phyloP scores from a whole-genome alignment of 495 filamentous ascomycete genomes.

The Penicillium maclennaniae region DNA sequence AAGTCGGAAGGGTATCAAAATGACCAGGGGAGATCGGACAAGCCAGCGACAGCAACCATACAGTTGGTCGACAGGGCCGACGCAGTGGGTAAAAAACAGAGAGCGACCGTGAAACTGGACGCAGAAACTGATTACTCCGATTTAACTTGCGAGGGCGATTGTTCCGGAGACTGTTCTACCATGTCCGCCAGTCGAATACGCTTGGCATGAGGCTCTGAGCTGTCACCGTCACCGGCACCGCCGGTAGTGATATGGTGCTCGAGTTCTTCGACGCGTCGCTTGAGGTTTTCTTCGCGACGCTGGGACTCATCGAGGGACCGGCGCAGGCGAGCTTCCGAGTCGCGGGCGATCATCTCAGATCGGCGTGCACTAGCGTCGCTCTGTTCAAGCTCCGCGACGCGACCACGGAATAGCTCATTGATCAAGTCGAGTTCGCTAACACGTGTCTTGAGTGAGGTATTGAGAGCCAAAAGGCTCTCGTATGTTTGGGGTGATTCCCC shows the following conservation, averaged over 20 bases:
- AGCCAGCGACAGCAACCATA: slow-evolving; percentile 16
- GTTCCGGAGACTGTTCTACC: slow-evolving; percentile 39
- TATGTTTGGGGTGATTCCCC: slow-evolving; percentile 70
- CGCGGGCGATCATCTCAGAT: slow-evolving; percentile 53
- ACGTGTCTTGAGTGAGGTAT: slow-evolving; percentile 80
- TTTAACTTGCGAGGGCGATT: slow-evolving; percentile 32
- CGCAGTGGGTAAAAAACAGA: neutral
- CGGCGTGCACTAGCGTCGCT: slow-evolving; percentile 65
- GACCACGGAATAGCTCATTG: slow-evolving; percentile 87
- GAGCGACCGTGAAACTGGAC: neutral
- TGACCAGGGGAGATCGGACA: slow-evolving; percentile 34
- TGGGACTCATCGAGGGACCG: slow-evolving; percentile 70
- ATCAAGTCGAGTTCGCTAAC: slow-evolving; percentile 94
- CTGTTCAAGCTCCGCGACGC: slow-evolving; percentile 80
- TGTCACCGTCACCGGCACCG: slow-evolving; percentile 23
- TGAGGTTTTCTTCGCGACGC: slow-evolving; percentile 75
- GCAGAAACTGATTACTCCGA: slow-evolving; percentile 32
- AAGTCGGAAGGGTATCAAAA: slow-evolving; percentile 47
- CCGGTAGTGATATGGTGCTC: slow-evolving; percentile 54
- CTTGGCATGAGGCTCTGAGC: slow-evolving; percentile 45
- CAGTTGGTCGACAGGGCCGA: neutral
- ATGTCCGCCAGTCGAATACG: slow-evolving; percentile 42
- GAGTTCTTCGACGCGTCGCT: slow-evolving; percentile 73
- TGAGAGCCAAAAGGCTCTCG: slow-evolving; percentile 71
- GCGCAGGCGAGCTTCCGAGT: slow-evolving; percentile 59